These are phyloP conservation scores for Alternaria sp. DNA, from an alignment of 2,329 filamentous ascomycete genomes.

Conservation along the genomic window DNA sequence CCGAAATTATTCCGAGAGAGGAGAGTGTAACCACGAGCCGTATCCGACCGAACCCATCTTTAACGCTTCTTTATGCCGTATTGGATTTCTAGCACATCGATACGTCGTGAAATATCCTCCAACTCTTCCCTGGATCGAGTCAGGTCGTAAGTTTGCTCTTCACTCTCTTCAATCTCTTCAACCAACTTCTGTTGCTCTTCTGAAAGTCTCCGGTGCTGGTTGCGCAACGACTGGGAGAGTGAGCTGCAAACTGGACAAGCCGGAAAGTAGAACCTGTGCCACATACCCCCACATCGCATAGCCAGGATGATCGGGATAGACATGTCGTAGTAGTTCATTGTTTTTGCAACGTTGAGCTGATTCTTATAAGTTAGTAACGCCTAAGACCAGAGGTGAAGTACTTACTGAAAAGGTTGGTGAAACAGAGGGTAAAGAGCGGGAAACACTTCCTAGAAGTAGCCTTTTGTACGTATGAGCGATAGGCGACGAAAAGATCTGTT, in stretches of 20 bases:
- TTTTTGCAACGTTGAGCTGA: not conserved
- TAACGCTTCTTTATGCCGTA: not conserved
- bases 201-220: not conserved
- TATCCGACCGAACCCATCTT: not conserved
- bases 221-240: no score
- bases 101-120: not conserved
- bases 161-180: not conserved
- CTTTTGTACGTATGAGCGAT: not conserved
- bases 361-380: not conserved
- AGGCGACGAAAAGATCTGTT: not conserved
- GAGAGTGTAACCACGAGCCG: not conserved
- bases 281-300: not conserved
- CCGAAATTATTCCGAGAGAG: not conserved
- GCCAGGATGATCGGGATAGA: not conserved
- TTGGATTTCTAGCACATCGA: not conserved
- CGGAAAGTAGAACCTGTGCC: no score
- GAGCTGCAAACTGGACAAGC: no score
- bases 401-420: no score
- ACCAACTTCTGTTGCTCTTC: not conserved
- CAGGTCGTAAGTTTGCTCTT: not conserved
- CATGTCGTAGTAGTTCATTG: not conserved
- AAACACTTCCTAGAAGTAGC: not conserved
- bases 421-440: no score
- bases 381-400: not conserved
- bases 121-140: no score